Evolutionary conservation across 352 stramenopile genomes (phyloP).

Genomic region (Phytophthora hibernalis): DNA sequence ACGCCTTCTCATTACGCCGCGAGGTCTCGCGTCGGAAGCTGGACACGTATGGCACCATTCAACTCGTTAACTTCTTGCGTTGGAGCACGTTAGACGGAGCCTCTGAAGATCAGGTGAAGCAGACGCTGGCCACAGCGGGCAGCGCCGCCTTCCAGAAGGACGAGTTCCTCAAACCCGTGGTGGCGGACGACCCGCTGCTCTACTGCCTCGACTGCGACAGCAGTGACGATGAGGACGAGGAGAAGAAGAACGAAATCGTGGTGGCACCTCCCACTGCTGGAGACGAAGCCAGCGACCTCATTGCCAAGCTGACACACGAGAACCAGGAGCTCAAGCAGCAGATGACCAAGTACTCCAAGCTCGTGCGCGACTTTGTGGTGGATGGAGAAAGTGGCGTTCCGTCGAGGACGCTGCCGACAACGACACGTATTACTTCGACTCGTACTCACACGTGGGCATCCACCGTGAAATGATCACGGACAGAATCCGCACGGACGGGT

Average conservation of each 20-base stretch:
- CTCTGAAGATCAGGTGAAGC: slow-evolving; percentile 47
- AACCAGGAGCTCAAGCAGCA: slow-evolving; percentile 81
- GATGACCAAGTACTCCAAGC: slow-evolving; percentile 74
- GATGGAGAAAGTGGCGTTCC: slow-evolving; percentile 54
- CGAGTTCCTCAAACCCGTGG: slow-evolving; percentile 78
- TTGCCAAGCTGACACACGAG: slow-evolving; percentile 63
- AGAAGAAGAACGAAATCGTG: slow-evolving; percentile 49
- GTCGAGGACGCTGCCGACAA: slow-evolving; percentile 64
- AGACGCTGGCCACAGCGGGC: slow-evolving; percentile 55
- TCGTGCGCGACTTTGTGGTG: slow-evolving; percentile 74
- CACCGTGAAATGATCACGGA: slow-evolving; percentile 96
- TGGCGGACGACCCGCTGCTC: slow-evolving; percentile 80
- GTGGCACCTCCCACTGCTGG: neutral
- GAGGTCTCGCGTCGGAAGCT: slow-evolving; percentile 61
- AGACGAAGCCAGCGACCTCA: slow-evolving; percentile 29
- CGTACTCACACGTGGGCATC: slow-evolving; percentile 98
- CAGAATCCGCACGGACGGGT: slow-evolving; percentile 94
- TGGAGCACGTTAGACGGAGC: slow-evolving; percentile 51
- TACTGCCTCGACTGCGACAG: slow-evolving; percentile 81
- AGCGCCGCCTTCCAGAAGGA: slow-evolving; percentile 65
- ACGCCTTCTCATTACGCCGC: slow-evolving; percentile 71
- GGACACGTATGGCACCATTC: slow-evolving; percentile 84
- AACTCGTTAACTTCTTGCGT: slow-evolving; percentile 81
- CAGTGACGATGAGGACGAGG: slow-evolving; percentile 46
- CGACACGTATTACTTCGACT: slow-evolving; percentile 98